A percentile compares a stretch with the other conserved stretches of the same genome.
Conservation (phyloP, 2,329 filamentous ascomycete species). For the Escovopsis sp. region DNA sequence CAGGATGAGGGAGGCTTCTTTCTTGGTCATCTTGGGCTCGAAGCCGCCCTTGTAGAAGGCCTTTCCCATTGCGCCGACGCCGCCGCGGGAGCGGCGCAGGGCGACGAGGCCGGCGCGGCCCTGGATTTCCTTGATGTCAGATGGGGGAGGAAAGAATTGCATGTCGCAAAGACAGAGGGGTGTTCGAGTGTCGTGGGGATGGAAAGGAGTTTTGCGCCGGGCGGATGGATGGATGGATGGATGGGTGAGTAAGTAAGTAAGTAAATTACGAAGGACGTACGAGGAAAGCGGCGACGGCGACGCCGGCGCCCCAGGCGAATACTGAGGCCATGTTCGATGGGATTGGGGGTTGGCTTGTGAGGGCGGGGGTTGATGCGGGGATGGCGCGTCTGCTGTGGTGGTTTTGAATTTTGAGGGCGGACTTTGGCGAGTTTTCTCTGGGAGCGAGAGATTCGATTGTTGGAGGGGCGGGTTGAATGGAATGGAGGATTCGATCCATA, state of each 20-base stretch:
- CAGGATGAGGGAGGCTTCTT: slow-evolving; percentile 81
- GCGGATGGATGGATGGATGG: not conserved
- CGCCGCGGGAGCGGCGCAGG: slow-evolving; percentile 65
- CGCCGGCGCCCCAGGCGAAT: slow-evolving; percentile 32
- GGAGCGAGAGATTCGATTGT: not conserved
- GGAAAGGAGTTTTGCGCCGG: not conserved
- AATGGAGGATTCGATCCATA: too few species aligned
- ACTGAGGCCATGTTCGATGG: slow-evolving; percentile 25
- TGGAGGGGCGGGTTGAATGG: not conserved
- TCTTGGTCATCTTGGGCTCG: slow-evolving; percentile 82
- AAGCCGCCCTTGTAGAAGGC: slow-evolving; percentile 99
- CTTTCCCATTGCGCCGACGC: slow-evolving; percentile 67
- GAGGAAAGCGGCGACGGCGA: slow-evolving; percentile 37
- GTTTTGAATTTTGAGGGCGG: not conserved
- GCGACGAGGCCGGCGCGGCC: slow-evolving; percentile 87
- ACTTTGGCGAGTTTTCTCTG: not conserved
- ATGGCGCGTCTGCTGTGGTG: not conserved
- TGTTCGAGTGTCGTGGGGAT: too few species aligned
- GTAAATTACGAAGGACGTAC: slow-evolving; percentile 25
- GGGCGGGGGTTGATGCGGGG: not conserved
- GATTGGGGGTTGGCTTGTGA: not conserved
- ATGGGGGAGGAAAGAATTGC: too few species aligned
- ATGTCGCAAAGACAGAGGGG: too few species aligned
- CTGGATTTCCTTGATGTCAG: slow-evolving; percentile 27
- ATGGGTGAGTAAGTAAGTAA: too few species aligned